Percentiles rank a stretch among this genome's conserved stretches.
phyloP scores from a whole-genome alignment of 768 basidiomycete species.

The Mycena galericulata region DNA sequence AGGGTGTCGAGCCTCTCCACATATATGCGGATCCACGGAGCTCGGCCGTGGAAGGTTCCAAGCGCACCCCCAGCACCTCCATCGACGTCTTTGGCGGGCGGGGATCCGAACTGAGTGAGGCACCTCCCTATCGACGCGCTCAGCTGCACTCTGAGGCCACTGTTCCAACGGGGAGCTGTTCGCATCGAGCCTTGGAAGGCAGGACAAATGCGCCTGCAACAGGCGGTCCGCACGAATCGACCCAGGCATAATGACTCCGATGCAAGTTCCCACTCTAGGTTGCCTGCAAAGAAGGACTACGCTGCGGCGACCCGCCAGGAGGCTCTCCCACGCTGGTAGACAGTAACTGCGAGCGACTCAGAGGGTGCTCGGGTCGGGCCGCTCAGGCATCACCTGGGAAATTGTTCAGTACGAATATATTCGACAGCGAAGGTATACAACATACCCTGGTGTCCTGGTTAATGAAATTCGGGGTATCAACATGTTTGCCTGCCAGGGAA shows the following conservation, averaged over 20 bases:
- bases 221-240: not conserved
- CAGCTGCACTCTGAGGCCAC: not conserved
- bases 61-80: not conserved
- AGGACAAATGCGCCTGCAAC: not conserved
- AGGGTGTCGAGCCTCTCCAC: too few relatives aligned
- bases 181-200: not conserved
- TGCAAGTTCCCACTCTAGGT: not conserved
- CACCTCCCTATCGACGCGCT: not conserved
- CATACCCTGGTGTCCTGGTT: too few relatives aligned
- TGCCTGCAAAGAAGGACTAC: not conserved
- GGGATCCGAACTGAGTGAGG: not conserved
- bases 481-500: too few relatives aligned
- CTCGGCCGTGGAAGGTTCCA: slow-evolving; percentile 17
- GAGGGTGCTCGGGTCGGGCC: not conserved
- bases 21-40: not conserved
- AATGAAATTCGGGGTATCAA: too few relatives aligned
- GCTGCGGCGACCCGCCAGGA: not conserved
- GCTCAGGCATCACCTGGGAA: not conserved
- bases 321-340: not conserved
- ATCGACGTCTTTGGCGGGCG: not conserved
- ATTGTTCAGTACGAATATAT: too few relatives aligned
- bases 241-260: not conserved
- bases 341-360: not conserved
- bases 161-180: not conserved
- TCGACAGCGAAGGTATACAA: too few relatives aligned